Evolutionary conservation across 176 grass and related monocot species (phyloP).

Genomic region (Carex kokanica): DNA sequence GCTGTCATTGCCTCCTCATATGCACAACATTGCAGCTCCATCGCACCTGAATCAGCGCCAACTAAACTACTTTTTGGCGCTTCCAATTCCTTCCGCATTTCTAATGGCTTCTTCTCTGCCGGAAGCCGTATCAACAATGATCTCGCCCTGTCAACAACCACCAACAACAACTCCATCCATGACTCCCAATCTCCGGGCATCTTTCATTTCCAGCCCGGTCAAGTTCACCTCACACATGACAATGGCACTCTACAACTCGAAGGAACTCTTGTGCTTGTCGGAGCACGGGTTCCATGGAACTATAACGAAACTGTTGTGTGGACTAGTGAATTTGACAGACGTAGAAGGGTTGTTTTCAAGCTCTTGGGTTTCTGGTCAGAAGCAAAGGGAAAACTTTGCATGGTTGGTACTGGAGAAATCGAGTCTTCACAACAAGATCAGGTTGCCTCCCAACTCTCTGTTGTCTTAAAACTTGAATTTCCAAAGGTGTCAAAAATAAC

Average conservation of each 20-base stretch:
- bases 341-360: slow-evolving; percentile 36
- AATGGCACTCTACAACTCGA: slow-evolving; percentile 44
- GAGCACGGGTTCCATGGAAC: not conserved
- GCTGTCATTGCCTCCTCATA: slow-evolving; percentile 22
- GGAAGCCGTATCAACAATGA: slow-evolving; percentile 38
- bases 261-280: slow-evolving; percentile 55
- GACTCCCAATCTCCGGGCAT: not conserved
- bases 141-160: slow-evolving; percentile 15
- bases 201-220: slow-evolving; percentile 38
- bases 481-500: slow-evolving; percentile 43
- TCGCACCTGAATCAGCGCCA: slow-evolving; percentile 23
- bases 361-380: slow-evolving; percentile 67
- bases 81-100: slow-evolving; percentile 31
- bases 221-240: slow-evolving; percentile 35
- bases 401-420: slow-evolving; percentile 59
- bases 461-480: slow-evolving; percentile 51
- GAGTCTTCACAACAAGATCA: slow-evolving; percentile 28
- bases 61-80: not conserved
- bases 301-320: slow-evolving; percentile 10
- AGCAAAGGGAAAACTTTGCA: slow-evolving; percentile 57
- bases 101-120: slow-evolving; percentile 58
- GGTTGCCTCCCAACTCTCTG: slow-evolving; percentile 31
- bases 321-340: slow-evolving; percentile 32
- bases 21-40: slow-evolving; percentile 42
- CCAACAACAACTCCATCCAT: slow-evolving; percentile 38